phyloP scores from a whole-genome alignment of 2,329 filamentous ascomycete genomes.

The Talaromyces funiculosus region DNA sequence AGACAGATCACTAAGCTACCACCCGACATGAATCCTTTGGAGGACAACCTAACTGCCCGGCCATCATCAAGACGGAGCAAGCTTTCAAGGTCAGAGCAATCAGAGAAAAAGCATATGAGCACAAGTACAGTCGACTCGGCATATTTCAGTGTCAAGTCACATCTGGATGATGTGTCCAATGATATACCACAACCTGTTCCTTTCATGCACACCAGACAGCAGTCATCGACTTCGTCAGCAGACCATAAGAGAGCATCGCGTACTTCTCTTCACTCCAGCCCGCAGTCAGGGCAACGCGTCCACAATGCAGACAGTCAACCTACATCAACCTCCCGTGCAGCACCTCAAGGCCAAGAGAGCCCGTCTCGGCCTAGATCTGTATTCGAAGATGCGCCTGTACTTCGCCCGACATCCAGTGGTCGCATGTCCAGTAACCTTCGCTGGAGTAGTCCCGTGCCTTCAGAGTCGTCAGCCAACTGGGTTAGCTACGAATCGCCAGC shows the following conservation, averaged over 20 bases:
- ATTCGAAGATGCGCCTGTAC: slow-evolving; percentile 25
- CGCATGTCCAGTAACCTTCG: slow-evolving; percentile 25
- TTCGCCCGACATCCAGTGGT: slow-evolving; percentile 23
- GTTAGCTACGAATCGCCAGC: slow-evolving; percentile 31
- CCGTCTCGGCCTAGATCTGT: slow-evolving; percentile 28
- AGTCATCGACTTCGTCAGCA: slow-evolving; percentile 42
- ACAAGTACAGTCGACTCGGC: slow-evolving; percentile 42
- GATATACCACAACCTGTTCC: slow-evolving; percentile 54
- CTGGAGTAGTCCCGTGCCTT: slow-evolving; percentile 32
- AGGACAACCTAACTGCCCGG: slow-evolving; percentile 71
- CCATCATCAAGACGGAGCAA: slow-evolving; percentile 52
- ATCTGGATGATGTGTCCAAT: slow-evolving; percentile 39
- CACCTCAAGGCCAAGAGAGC: slow-evolving; percentile 26
- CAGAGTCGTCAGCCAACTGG: slow-evolving; percentile 35
- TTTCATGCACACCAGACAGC: slow-evolving; percentile 71
- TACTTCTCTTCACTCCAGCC: slow-evolving; percentile 41
- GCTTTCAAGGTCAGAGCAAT: slow-evolving; percentile 59
- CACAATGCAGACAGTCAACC: slow-evolving; percentile 24
- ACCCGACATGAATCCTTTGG: slow-evolving; percentile 91
- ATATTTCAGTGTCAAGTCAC: slow-evolving; percentile 31
- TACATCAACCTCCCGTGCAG: slow-evolving; percentile 25
- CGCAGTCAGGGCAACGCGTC: slow-evolving; percentile 20
- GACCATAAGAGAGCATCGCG: slow-evolving; percentile 42
- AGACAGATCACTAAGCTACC: slow-evolving; percentile 74
- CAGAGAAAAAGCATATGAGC: slow-evolving; percentile 56